phyloP scores from a whole-genome alignment of 768 basidiomycete genomes.

The Pholiota conissans region DNA sequence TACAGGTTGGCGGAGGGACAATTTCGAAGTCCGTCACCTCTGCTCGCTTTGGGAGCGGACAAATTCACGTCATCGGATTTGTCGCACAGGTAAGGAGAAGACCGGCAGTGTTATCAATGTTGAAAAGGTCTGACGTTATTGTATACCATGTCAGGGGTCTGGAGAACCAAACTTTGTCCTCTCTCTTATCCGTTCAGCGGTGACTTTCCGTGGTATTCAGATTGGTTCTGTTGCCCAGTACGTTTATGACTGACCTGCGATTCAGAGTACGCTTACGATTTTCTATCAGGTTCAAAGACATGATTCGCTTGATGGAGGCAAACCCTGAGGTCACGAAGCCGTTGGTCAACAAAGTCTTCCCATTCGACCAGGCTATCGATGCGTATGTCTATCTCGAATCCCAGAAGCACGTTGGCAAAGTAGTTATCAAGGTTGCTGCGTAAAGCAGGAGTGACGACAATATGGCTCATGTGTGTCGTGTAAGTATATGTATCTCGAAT shows the following conservation, averaged over 20 bases:
- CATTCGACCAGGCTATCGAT: conserved; percentile 50
- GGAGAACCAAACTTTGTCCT: conserved; percentile 29
- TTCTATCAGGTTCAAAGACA: conserved; percentile 45
- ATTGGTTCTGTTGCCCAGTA: conserved; percentile 59
- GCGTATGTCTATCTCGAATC: conserved; percentile 56
- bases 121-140: background rate
- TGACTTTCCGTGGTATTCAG: conserved; percentile 50
- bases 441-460: too few relatives aligned
- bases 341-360: conserved; percentile 57
- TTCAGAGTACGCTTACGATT: background rate
- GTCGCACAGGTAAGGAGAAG: conserved; percentile 37
- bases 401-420: conserved; percentile 63
- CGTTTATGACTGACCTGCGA: conserved; percentile 16
- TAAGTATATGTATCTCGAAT: too few relatives aligned
- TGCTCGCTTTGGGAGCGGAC: conserved; percentile 37
- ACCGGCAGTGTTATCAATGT: background rate
- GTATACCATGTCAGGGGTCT: conserved; percentile 19
- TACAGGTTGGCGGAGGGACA: conserved; percentile 60
- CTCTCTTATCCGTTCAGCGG: conserved; percentile 36
- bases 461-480: too few relatives aligned
- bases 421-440: conserved; percentile 47
- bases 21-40: conserved; percentile 42
- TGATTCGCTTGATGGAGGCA: conserved; percentile 48
- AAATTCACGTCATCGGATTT: conserved; percentile 50
- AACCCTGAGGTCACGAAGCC: conserved; percentile 45